Percentiles rank a stretch among this genome's conserved stretches.
Conservation (phyloP, 2,329 filamentous ascomycete genomes). For the Laburnicola sp. region DNA sequence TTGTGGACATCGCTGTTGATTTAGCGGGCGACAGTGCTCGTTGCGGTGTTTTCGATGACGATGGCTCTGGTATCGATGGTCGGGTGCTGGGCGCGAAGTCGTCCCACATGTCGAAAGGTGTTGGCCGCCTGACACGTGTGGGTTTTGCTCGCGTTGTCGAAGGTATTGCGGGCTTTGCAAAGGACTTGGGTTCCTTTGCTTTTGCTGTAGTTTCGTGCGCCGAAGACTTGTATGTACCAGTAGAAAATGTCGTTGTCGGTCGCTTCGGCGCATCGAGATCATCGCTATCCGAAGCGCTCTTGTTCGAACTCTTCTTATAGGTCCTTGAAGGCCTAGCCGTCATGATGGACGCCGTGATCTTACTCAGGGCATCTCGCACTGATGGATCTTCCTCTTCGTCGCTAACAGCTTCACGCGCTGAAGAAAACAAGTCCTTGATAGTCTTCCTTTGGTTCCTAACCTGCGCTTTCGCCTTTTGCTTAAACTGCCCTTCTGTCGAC, state of each 20-base stretch:
- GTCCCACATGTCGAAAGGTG: slow-evolving; percentile 34
- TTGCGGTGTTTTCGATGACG: not conserved
- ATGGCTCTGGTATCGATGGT: slow-evolving; percentile 4
- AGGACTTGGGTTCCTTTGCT: slow-evolving; percentile 8
- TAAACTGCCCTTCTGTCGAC: slow-evolving; percentile 25
- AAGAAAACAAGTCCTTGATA: slow-evolving; percentile 29
- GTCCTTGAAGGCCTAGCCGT: not conserved
- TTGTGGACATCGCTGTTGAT: not conserved
- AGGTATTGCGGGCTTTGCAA: slow-evolving; percentile 27
- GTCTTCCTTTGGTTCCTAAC: slow-evolving; percentile 36
- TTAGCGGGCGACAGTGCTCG: slow-evolving; percentile 8
- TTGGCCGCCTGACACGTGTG: slow-evolving; percentile 22
- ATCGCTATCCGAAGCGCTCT: slow-evolving; percentile 32
- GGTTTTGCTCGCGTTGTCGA: slow-evolving; percentile 9
- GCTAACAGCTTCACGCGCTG: slow-evolving; percentile 11
- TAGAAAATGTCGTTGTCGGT: not conserved
- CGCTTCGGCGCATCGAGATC: slow-evolving; percentile 30
- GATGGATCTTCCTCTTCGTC: not conserved
- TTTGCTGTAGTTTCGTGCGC: not conserved
- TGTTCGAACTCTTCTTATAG: not conserved
- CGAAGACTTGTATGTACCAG: slow-evolving; percentile 1
- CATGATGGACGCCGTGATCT: not conserved
- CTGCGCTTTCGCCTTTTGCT: slow-evolving; percentile 37
- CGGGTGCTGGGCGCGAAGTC: slow-evolving; percentile 17
- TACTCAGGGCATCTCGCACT: not conserved